Conservation (phyloP, 169 alveolate species). For the Plasmodium gonderi region DNA sequence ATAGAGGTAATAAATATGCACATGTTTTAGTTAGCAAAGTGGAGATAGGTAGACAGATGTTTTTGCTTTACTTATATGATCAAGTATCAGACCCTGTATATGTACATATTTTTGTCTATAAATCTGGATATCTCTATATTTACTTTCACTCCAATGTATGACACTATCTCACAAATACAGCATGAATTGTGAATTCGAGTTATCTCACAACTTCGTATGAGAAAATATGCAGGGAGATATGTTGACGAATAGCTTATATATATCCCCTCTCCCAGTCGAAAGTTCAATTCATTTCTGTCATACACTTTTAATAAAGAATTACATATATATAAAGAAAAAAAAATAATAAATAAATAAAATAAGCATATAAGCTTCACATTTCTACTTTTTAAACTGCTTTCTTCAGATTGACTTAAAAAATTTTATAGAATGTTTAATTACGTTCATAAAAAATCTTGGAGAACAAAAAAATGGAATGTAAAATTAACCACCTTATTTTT, state of each 20-base stretch:
- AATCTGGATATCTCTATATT: not conserved
- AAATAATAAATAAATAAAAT: not conserved
- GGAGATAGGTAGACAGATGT: conserved; percentile 1
- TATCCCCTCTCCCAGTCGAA: no score
- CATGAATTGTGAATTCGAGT: not conserved
- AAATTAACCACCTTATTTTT: not conserved
- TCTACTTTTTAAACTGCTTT: conserved; percentile 3
- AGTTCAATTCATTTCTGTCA: no score
- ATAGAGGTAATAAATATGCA: not conserved
- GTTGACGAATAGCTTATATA: not conserved
- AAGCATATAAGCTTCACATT: not conserved
- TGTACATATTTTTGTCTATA: not conserved
- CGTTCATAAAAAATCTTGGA: not conserved
- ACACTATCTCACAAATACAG: not conserved
- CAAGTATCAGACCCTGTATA: not conserved
- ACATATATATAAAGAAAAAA: not conserved
- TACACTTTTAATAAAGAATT: not conserved
- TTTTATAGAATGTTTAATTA: not conserved
- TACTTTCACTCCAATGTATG: not conserved
- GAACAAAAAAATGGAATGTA: conserved; percentile 18
- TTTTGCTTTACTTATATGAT: not conserved
- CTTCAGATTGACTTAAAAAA: not conserved
- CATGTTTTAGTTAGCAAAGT: not conserved
- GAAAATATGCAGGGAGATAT: not conserved
- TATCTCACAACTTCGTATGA: not conserved